Percentiles rank a stretch among this genome's conserved stretches.
Evolutionary conservation across 345 rosid genomes (phyloP).

Genomic region (Linum tenue): DNA sequence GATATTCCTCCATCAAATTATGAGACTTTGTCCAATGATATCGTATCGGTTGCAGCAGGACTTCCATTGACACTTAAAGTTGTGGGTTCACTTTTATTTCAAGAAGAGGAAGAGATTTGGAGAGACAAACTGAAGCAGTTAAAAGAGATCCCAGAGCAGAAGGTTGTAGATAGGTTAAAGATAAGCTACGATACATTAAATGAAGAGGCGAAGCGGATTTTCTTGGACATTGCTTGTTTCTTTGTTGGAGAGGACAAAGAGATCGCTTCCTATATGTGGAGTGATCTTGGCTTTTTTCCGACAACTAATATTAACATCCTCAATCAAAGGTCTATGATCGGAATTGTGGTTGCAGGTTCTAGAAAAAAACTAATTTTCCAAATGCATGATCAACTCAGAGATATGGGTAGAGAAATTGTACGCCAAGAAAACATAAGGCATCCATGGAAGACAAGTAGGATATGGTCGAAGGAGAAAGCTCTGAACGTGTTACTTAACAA

Average conservation of each 20-base stretch:
- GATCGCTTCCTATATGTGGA: conserved; percentile 15
- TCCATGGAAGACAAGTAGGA: background rate
- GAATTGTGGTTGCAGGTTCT: too few species aligned
- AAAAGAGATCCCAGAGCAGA: background rate
- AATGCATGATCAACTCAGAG: too few species aligned
- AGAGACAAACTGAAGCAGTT: background rate
- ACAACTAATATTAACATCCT: conserved; percentile 1
- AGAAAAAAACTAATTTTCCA: too few species aligned
- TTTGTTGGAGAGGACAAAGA: conserved; percentile 18
- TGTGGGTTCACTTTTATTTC: conserved; percentile 7
- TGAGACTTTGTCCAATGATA: background rate
- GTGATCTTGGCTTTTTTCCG: conserved; percentile 1
- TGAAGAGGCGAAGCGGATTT: conserved; percentile 13
- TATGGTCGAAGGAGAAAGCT: background rate
- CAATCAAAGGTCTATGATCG: conserved; percentile 24
- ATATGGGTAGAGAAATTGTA: too few species aligned
- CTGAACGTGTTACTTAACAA: too few species aligned
- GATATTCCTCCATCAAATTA: background rate
- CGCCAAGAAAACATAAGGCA: too few species aligned
- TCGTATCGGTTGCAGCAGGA: conserved; percentile 3
- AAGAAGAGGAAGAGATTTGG: background rate
- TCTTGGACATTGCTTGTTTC: conserved; percentile 44
- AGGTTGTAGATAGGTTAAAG: conserved; percentile 5
- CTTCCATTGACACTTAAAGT: conserved; percentile 21
- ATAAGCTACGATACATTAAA: conserved; percentile 13